phyloP scores from a whole-genome alignment of 371 early-diverging fungal genomes.

The Mortierella sp. region DNA sequence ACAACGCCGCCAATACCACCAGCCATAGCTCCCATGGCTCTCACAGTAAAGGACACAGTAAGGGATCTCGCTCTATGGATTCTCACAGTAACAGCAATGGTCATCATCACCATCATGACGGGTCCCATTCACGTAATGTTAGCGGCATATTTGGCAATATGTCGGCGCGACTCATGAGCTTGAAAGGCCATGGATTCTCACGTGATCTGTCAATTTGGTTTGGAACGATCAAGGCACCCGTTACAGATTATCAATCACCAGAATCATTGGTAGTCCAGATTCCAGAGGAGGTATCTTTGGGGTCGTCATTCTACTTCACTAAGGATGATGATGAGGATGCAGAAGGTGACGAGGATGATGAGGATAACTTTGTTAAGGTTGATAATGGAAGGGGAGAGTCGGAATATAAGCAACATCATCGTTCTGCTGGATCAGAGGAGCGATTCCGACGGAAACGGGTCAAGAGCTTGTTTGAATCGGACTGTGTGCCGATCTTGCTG shows the following conservation, averaged over 20 bases:
- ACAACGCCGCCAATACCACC: constrained; percentile 45
- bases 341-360: constrained; percentile 29
- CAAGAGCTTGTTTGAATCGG: constrained; percentile 44
- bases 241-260: constrained; percentile 65
- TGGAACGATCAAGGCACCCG: constrained; percentile 68
- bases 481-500: constrained; percentile 67
- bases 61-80: constrained; percentile 30
- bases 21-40: constrained; percentile 12
- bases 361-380: constrained; percentile 16
- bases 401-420: constrained; percentile 8
- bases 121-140: constrained; percentile 13
- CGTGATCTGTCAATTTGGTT: constrained; percentile 80
- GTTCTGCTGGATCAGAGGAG: constrained; percentile 2
- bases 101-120: constrained; percentile 13
- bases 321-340: constrained; percentile 50
- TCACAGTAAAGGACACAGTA: constrained; percentile 25
- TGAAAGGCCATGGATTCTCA: constrained; percentile 75
- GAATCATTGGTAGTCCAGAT: constrained; percentile 63
- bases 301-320: constrained; percentile 44
- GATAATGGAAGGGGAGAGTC: background rate
- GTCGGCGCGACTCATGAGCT: constrained; percentile 45
- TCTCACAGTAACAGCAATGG: constrained; percentile 13
- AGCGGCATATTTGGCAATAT: constrained; percentile 9
- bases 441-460: constrained; percentile 47
- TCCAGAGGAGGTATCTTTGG: constrained; percentile 58